Evolutionary conservation across 345 rosid genomes (phyloP).

Genomic region (Aquilaria malaccensis): DNA sequence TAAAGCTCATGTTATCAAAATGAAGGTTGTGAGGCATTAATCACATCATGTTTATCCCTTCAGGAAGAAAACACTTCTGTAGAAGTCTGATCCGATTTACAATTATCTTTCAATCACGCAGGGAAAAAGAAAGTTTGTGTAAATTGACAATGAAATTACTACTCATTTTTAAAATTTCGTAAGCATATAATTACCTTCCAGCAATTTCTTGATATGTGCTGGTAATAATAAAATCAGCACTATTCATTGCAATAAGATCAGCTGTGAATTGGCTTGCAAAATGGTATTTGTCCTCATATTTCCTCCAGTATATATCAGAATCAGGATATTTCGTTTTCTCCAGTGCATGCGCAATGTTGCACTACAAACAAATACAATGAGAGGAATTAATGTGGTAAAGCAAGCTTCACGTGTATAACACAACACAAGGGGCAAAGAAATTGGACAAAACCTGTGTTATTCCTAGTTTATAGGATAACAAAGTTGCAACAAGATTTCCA

Average conservation of each 20-base stretch:
- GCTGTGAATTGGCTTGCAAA: constrained; percentile 98
- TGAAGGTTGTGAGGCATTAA: too few species aligned
- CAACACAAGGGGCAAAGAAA: too few species aligned
- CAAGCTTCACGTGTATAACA: too few species aligned
- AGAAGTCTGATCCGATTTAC: too few species aligned
- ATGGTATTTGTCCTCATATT: constrained; percentile 89
- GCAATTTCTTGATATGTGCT: constrained; percentile 99
- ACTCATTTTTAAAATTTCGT: too few species aligned
- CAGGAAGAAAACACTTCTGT: too few species aligned
- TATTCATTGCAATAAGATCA: constrained; percentile 93
- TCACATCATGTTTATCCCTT: too few species aligned
- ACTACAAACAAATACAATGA: constrained; percentile 35
- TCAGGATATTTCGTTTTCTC: constrained; percentile 99
- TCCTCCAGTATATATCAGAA: constrained; percentile 96
- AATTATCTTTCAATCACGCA: too few species aligned
- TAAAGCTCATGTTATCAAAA: too few species aligned
- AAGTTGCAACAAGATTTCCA: constrained; percentile 94
- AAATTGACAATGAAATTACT: too few species aligned
- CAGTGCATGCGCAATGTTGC: constrained; percentile 98
- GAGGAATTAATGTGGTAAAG: too few species aligned
- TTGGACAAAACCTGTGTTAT: constrained; percentile 57
- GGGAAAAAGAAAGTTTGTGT: too few species aligned
- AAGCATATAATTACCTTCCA: constrained; percentile 48
- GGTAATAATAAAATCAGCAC: constrained; percentile 95
- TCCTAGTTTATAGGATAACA: constrained; percentile 89